Percentiles rank a stretch among this genome's conserved stretches.
These are phyloP conservation scores for Yamadazyma diddensiae DNA, from an alignment of 1,139 yeast species.

Conservation along the genomic window DNA sequence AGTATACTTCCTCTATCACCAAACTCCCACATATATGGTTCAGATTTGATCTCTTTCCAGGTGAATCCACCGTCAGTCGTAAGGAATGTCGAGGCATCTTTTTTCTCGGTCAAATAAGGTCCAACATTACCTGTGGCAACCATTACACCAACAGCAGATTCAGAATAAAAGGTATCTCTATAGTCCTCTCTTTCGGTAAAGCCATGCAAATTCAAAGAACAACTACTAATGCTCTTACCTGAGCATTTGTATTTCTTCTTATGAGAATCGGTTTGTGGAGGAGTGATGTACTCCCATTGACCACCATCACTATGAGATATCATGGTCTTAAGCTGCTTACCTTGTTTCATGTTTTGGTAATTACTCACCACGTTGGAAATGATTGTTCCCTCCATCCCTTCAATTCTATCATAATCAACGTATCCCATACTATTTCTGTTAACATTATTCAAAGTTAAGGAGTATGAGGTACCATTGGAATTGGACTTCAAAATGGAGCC, in stretches of 20 bases:
- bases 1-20: slow-evolving; percentile 93
- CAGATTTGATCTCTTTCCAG: slow-evolving; percentile 78
- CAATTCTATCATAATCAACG: slow-evolving; percentile 86
- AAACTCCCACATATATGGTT: slow-evolving; percentile 87
- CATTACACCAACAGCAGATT: slow-evolving; percentile 84
- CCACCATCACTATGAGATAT: slow-evolving; percentile 94
- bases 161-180: slow-evolving; percentile 84
- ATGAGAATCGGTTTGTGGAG: slow-evolving; percentile 64
- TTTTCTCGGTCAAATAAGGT: slow-evolving; percentile 42
- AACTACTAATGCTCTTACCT: slow-evolving; percentile 50
- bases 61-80: slow-evolving; percentile 86
- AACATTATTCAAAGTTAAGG: slow-evolving; percentile 65
- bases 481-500: slow-evolving; percentile 90
- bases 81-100: slow-evolving; percentile 66
- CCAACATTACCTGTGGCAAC: slow-evolving; percentile 94
- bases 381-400: slow-evolving; percentile 85
- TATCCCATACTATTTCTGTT: slow-evolving; percentile 72
- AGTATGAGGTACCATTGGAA: slow-evolving; percentile 94
- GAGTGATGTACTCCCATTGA: slow-evolving; percentile 69
- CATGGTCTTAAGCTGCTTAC: slow-evolving; percentile 52
- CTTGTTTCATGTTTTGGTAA: slow-evolving; percentile 17
- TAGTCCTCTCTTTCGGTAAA: slow-evolving; percentile 82
- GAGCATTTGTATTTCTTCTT: slow-evolving; percentile 58
- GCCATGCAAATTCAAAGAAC: slow-evolving; percentile 87
- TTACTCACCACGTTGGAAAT: slow-evolving; percentile 66